Conservation (phyloP, 768 basidiomycete species). For the Boletellus ananas region DNA sequence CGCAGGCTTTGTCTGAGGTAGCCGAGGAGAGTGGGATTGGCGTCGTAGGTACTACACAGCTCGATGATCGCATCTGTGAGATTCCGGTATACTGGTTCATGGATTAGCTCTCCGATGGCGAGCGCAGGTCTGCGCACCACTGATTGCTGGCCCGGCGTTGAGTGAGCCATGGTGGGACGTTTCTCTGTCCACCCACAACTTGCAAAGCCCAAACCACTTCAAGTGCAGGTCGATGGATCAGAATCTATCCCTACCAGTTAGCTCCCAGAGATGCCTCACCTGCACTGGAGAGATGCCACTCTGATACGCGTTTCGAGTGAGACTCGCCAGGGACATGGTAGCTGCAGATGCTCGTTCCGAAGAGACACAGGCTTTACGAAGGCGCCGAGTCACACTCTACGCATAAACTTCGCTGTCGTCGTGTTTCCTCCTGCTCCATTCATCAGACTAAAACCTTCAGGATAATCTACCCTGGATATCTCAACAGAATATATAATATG, state of each 20-base stretch:
- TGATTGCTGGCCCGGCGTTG: slow-evolving; percentile 52
- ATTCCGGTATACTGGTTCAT: background rate
- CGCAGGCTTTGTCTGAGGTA: slow-evolving; percentile 63
- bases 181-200: slow-evolving; percentile 54
- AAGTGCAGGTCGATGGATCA: background rate
- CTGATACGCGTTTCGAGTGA: slow-evolving; percentile 73
- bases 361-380: too few species aligned
- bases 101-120: background rate
- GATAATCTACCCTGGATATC: background rate
- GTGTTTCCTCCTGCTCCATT: background rate
- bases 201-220: slow-evolving; percentile 71
- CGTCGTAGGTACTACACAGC: slow-evolving; percentile 65
- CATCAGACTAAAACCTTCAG: background rate
- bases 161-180: slow-evolving; percentile 32
- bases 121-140: slow-evolving; percentile 40
- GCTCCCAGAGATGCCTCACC: slow-evolving; percentile 36
- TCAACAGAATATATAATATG: background rate
- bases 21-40: slow-evolving; percentile 60
- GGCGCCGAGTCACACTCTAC: too few species aligned
- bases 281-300: slow-evolving; percentile 61
- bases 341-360: background rate
- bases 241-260: background rate
- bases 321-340: slow-evolving; percentile 61
- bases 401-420: background rate
- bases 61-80: slow-evolving; percentile 62